Percentiles rank a stretch among this genome's conserved stretches.
phyloP scores from a whole-genome alignment of 2,329 filamentous ascomycete species.

The Pyrenophora tritici-repentis region DNA sequence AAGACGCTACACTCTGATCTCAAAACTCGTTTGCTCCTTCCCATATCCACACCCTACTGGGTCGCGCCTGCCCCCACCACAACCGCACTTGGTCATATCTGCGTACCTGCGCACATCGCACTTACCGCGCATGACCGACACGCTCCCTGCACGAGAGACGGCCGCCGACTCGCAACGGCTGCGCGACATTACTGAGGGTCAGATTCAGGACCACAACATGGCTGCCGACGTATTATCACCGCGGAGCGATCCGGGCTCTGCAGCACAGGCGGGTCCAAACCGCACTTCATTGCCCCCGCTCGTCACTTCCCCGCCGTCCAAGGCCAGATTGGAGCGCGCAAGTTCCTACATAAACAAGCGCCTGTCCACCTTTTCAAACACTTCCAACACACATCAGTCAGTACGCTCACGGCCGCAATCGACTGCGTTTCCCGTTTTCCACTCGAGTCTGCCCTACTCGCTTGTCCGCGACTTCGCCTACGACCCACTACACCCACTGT shows the following conservation, averaged over 20 bases:
- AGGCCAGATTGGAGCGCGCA: slow-evolving; percentile 59
- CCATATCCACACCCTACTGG: slow-evolving; percentile 1
- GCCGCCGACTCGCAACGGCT: slow-evolving; percentile 35
- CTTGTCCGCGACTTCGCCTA: slow-evolving; percentile 97
- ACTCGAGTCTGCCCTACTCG: slow-evolving; percentile 85
- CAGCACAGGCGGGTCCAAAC: slow-evolving; percentile 42
- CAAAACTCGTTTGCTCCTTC: slow-evolving; percentile 16
- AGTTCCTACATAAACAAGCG: slow-evolving; percentile 81
- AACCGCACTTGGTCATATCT: slow-evolving; percentile 5
- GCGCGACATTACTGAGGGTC: slow-evolving; percentile 36
- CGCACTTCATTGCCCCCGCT: slow-evolving; percentile 55
- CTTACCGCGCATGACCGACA: slow-evolving; percentile 44
- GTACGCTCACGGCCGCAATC: slow-evolving; percentile 76
- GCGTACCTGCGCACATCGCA: slow-evolving; percentile 13
- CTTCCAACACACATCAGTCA: slow-evolving; percentile 44
- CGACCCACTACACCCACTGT: slow-evolving; percentile 77
- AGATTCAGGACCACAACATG: slow-evolving; percentile 30
- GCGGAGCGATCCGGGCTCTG: slow-evolving; percentile 37
- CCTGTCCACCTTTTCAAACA: slow-evolving; percentile 77
- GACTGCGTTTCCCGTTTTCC: slow-evolving; percentile 80
- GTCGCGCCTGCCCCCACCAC: slow-evolving; percentile 2
- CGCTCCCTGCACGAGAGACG: slow-evolving; percentile 19
- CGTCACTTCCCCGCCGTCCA: slow-evolving; percentile 55
- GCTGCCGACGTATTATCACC: slow-evolving; percentile 47
- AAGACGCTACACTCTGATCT: slow-evolving; percentile 10